Evolutionary conservation across 1,139 yeast genomes (phyloP), one percentile per base, ranked within the genome.

Genomic region (Pichia sp.): DNA sequence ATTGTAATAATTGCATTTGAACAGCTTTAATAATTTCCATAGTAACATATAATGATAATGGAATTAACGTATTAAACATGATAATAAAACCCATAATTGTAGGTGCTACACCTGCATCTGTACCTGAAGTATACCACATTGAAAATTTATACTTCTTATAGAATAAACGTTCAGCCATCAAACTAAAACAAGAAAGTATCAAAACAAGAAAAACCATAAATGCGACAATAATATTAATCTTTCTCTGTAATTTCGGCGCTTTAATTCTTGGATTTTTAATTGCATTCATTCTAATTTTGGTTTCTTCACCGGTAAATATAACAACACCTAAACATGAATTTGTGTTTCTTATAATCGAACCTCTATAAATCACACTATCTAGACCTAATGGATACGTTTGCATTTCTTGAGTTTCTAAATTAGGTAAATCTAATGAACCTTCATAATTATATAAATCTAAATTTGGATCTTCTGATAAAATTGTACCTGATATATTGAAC

Each of bases 41-140:
- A 0, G 97, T 88, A 24, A 91, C 98, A 57, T 93, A 93, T 33
- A 93, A 74, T 0, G 98, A 91, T 30, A 91, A 69, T 0, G 98
- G 98, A 58, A 93, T 93, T 65, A 93, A 72, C 0, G 98, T 91
- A 57, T 91, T 91, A 67, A 82, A 91, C 97, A 93, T 89, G 66
- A 93, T 91, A 50, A 93, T 82, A 60, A 84, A 93, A 2, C 97
- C 89, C 95, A 91, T 88, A 37, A 91, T 70, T 1, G 95, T 86
- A 2, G 96, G 84, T 1, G 95, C 93, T 11, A 77, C 75, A n/a
- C 95, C 95, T 0, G 80, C 95, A 53, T 85, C 93, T 53, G 76
- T 69, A 3, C 74, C 76, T 38, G 64, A 65, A 21, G 88, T 62
- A 57, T 88, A 93, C 97, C 97, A 89, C 14, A 78, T 75, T 46